Evolutionary conservation across 768 basidiomycete species (phyloP).

Genomic region (Serendipita sp.): DNA sequence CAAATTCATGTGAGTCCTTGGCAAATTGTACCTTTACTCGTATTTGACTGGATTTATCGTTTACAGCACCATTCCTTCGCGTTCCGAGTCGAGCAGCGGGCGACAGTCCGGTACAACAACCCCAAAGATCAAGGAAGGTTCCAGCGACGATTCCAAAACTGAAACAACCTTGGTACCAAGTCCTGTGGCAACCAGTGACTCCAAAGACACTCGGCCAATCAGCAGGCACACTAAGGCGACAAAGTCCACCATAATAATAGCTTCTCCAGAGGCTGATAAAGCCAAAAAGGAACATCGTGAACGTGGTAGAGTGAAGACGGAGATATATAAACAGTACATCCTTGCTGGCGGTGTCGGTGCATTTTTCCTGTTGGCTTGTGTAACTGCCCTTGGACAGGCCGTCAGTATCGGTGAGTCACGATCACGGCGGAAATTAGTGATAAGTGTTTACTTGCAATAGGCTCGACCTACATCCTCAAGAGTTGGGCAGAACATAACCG

Average conservation of each 20-base stretch:
- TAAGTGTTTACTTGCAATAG: background rate
- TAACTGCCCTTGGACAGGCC: slow-evolving; percentile 39
- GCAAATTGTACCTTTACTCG: too few relatives aligned
- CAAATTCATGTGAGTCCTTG: slow-evolving; percentile 50
- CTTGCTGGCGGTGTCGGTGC: slow-evolving; percentile 50
- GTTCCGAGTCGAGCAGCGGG: background rate
- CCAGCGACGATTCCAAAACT: slow-evolving; percentile 12
- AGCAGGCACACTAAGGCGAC: background rate
- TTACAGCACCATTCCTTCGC: background rate
- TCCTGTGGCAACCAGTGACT: background rate
- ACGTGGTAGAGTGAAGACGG: slow-evolving; percentile 60
- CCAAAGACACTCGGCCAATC: background rate
- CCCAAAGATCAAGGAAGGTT: slow-evolving; percentile 19
- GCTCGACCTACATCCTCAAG: slow-evolving; percentile 37
- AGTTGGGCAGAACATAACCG: slow-evolving; percentile 72
- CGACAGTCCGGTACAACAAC: slow-evolving; percentile 34
- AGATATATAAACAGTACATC: slow-evolving; percentile 67
- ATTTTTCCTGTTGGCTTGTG: slow-evolving; percentile 39
- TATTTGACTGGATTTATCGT: background rate
- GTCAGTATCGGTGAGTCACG: slow-evolving; percentile 26
- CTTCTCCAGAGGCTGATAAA: slow-evolving; percentile 23
- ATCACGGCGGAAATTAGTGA: background rate
- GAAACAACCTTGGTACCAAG: slow-evolving; percentile 1
- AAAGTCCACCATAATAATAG: background rate
- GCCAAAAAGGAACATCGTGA: slow-evolving; percentile 57